Evolutionary conservation across 2,329 filamentous ascomycete genomes (phyloP).

Genomic region (Delphinella strobiligena): DNA sequence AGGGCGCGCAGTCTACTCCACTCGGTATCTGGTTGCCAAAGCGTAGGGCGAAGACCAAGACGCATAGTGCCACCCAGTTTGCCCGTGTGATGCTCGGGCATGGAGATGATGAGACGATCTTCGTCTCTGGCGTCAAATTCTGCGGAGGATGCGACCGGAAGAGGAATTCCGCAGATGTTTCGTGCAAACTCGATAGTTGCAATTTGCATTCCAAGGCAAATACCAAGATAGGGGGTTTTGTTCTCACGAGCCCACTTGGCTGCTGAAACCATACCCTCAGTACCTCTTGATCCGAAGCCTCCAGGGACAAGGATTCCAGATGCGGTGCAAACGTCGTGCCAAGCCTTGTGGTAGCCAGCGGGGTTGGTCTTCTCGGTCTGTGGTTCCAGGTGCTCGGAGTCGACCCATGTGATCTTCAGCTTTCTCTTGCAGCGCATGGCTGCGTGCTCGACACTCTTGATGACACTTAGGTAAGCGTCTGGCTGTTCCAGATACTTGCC

Average conservation of each 20-base stretch:
- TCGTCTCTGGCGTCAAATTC: slow-evolving; percentile 49
- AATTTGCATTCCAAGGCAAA: slow-evolving; percentile 87
- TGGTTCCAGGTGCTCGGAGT: slow-evolving; percentile 72
- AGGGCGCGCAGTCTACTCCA: slow-evolving; percentile 68
- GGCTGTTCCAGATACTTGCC: slow-evolving; percentile 83
- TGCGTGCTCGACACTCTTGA: slow-evolving; percentile 81
- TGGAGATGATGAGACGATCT: slow-evolving; percentile 70
- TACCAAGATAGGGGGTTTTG: slow-evolving; percentile 71
- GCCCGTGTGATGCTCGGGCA: slow-evolving; percentile 75
- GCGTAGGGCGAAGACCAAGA: slow-evolving; percentile 59
- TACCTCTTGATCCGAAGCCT: slow-evolving; percentile 72
- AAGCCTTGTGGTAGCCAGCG: slow-evolving; percentile 57
- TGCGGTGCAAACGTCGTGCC: slow-evolving; percentile 12
- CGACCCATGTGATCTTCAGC: slow-evolving; percentile 72
- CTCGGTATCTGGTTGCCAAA: slow-evolving; percentile 64
- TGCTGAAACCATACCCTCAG: slow-evolving; percentile 79
- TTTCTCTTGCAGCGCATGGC: slow-evolving; percentile 76
- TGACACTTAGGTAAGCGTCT: slow-evolving; percentile 74
- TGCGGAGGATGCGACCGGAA: slow-evolving; percentile 40
- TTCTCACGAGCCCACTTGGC: slow-evolving; percentile 80
- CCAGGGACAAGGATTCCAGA: slow-evolving; percentile 55
- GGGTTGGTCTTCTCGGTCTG: slow-evolving; percentile 49
- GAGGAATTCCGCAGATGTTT: slow-evolving; percentile 52
- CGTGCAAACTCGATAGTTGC: slow-evolving; percentile 83
- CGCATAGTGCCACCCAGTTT: slow-evolving; percentile 81